Base-by-base conservation (phyloP, 176 grass and related monocot genomes). In the Miscanthus lutarioriparius region DNA sequence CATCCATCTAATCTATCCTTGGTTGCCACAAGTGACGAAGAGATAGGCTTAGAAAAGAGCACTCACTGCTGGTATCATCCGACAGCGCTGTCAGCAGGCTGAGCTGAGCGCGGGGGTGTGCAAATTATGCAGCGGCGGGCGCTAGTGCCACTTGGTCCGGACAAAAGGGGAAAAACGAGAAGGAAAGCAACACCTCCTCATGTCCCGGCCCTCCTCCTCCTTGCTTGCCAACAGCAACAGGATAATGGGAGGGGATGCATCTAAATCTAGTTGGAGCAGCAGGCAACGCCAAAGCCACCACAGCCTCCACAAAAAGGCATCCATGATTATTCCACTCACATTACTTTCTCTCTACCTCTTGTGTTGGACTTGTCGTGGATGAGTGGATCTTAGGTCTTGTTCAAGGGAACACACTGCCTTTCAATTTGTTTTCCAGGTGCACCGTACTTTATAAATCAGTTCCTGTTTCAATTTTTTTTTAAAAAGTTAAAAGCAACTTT, bases 291-390 rank as follows among this genome's bases (percentile, higher is more conserved):
- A 76, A 59, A 87, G 36, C 59, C 59, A 62, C 53, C 27, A 71
- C 62, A 51, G 68, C 39, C 72, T 82, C 83, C 13, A 45, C 19
- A 5, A 64, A 70, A 90, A 87, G 66, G 67, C 49, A 35, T 19
- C 20, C 22, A 58, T 27, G 32, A 77, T 78, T 82, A 77, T 82
- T 85, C 86, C 82, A 54, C 86, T 85, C 86, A 67, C 82, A 48
- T 41, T 74, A 7, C 84, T 83, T 86, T 82, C 83, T 17, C 70
- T 48, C 25, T 0, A 17, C 47, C 47, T 51, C 45, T 48, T 4
- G 51, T 54, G 51, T 8, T 54, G 19, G 2, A 8, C 19, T 20
- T 15, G 51, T 49, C 47, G 4, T 70, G 17, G n/a, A n/a, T n/a
- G n/a, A n/a, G n/a, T n/a, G n/a, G 51, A 54, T 58, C 20, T 9